Conservation (phyloP, 805 yeast species). For the Komagataella mondaviorum region DNA sequence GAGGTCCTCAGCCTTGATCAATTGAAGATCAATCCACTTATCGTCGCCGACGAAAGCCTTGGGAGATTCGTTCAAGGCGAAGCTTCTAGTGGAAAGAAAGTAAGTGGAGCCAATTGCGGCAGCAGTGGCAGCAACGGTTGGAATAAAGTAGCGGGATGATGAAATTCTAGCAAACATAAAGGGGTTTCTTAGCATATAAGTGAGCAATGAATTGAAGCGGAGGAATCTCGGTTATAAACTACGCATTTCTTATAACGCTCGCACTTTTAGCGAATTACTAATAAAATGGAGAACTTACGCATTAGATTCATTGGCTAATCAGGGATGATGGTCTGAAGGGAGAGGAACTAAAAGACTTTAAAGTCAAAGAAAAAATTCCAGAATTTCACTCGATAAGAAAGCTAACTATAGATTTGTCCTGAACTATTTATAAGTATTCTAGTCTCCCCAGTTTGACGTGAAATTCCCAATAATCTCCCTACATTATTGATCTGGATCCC, state of each 20-base stretch:
- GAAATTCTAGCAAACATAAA: conserved; percentile 8
- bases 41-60: conserved; percentile 48
- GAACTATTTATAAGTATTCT: not conserved
- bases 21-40: conserved; percentile 60
- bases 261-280: not conserved
- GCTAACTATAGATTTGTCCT: too few species aligned
- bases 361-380: not conserved
- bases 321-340: not conserved
- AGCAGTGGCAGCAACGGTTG: conserved; percentile 29
- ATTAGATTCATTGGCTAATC: not conserved
- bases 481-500: not conserved
- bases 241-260: not conserved
- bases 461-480: not conserved
- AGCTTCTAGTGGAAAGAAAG: conserved; percentile 17
- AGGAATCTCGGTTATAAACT: not conserved
- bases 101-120: conserved; percentile 29
- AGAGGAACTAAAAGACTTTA: not conserved
- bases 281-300: not conserved
- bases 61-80: conserved; percentile 19
- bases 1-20: conserved; percentile 30
- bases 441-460: not conserved
- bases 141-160: conserved; percentile 3
- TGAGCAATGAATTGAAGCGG: not conserved
- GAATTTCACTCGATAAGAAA: too few species aligned
- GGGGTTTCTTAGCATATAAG: not conserved